Percentiles rank a stretch among this genome's conserved stretches.
These are phyloP conservation scores for Aspergillus sp. DNA, from an alignment of 2,329 filamentous ascomycete species.

Conservation along the genomic window DNA sequence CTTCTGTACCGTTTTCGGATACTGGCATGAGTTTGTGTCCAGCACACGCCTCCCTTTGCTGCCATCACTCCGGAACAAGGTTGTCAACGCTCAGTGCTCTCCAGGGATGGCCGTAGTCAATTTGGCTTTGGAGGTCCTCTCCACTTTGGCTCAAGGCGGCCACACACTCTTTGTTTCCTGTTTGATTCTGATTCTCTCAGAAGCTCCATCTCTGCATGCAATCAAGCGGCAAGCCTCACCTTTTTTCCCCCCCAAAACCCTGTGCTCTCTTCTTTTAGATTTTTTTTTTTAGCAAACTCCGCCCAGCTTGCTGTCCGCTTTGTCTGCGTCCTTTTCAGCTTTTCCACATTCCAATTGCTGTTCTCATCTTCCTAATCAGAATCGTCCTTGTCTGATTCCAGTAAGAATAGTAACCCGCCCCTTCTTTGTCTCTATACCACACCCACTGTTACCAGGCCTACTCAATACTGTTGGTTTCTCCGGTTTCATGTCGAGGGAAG, in stretches of 20 bases:
- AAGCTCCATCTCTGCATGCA: not conserved
- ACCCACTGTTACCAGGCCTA: not conserved
- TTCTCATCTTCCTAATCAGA: slow-evolving; percentile 1
- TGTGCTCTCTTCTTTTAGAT: not conserved
- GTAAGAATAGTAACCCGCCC: slow-evolving; percentile 3
- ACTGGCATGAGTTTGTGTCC: slow-evolving; percentile 7
- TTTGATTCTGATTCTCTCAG: not conserved
- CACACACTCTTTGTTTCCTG: not conserved
- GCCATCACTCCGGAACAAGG: not conserved
- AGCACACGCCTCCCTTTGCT: not conserved
- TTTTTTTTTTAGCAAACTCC: slow-evolving; percentile 8
- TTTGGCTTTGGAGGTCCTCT: not conserved
- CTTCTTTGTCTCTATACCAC: not conserved
- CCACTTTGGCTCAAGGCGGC: not conserved
- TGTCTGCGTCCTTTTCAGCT: not conserved
- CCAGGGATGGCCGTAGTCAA: not conserved
- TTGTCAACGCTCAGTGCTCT: not conserved
- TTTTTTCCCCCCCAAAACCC: not conserved
- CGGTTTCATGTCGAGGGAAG: slow-evolving; percentile 6
- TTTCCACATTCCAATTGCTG: slow-evolving; percentile 5
- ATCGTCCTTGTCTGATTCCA: not conserved
- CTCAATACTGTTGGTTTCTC: not conserved
- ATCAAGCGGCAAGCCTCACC: slow-evolving; percentile 1
- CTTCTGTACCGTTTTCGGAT: slow-evolving; percentile 6
- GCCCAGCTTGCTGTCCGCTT: not conserved